Evolutionary conservation across 345 rosid species (phyloP).

Genomic region (Salix udensis): DNA sequence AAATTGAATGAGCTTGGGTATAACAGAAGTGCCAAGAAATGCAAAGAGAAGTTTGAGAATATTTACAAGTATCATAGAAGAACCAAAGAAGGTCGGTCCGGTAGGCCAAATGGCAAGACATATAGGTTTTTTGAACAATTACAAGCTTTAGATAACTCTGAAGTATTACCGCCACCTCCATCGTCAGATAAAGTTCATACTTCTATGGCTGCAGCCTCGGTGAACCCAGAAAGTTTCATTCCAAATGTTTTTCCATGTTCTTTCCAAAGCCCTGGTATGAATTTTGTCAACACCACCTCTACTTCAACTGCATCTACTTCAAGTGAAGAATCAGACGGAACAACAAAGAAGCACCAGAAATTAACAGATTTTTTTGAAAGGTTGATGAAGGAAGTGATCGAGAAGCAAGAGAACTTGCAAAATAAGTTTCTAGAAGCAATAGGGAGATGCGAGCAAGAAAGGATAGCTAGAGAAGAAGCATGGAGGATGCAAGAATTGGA

Average conservation of each 20-base stretch:
- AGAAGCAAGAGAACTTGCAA: slow-evolving; percentile 31
- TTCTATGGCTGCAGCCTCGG: neutral
- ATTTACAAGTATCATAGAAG: slow-evolving; percentile 33
- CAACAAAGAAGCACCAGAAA: slow-evolving; percentile 19
- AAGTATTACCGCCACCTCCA: neutral
- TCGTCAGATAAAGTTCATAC: slow-evolving; percentile 13
- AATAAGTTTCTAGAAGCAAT: slow-evolving; percentile 25
- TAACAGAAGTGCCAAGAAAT: slow-evolving; percentile 32
- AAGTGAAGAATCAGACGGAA: slow-evolving; percentile 26
- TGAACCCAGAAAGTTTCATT: slow-evolving; percentile 11
- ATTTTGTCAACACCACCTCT: slow-evolving; percentile 17
- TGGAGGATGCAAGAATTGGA: slow-evolving; percentile 33
- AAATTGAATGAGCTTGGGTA: slow-evolving; percentile 27
- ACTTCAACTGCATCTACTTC: slow-evolving; percentile 23
- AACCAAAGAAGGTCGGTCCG: slow-evolving; percentile 28
- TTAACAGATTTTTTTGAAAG: slow-evolving; percentile 18
- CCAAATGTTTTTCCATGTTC: slow-evolving; percentile 13
- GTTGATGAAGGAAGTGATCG: slow-evolving; percentile 27
- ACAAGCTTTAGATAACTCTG: slow-evolving; percentile 23
- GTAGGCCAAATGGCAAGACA: slow-evolving; percentile 21
- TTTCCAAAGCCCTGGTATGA: slow-evolving; percentile 4
- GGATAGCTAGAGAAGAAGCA: slow-evolving; percentile 29
- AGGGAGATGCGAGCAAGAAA: slow-evolving; percentile 27
- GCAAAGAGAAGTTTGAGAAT: slow-evolving; percentile 36
- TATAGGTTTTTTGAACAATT: slow-evolving; percentile 32